Evolutionary conservation across 225 moss, liverwort and hornwort genomes (phyloP).

Genomic region (Straminergon stramineum): DNA sequence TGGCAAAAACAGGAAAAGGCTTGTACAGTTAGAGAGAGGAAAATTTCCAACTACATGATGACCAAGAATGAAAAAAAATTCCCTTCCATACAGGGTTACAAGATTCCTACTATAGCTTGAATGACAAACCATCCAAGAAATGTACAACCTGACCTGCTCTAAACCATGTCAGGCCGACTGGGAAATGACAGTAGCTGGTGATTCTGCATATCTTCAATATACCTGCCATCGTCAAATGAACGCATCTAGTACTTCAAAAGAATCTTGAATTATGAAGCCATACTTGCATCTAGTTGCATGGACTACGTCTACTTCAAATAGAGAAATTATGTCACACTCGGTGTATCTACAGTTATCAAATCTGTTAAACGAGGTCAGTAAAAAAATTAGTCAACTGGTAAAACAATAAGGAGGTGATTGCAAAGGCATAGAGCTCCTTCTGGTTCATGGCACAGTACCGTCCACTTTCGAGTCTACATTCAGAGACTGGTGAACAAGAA

Average conservation of each 20-base stretch:
- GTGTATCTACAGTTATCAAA: slow-evolving; percentile 4
- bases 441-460: neutral
- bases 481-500: neutral
- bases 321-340: neutral
- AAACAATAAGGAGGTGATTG: neutral
- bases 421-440: neutral
- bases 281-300: neutral
- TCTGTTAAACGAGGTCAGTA: neutral
- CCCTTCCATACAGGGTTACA: neutral
- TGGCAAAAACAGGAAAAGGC: neutral
- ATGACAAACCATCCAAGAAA: slow-evolving; percentile 3
- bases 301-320: neutral
- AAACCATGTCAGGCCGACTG: neutral
- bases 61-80: neutral
- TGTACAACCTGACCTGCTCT: neutral
- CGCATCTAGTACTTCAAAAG: neutral
- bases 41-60: neutral
- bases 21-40: neutral
- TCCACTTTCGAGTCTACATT: neutral
- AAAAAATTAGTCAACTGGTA: slow-evolving; percentile 2
- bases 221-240: neutral
- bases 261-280: neutral
- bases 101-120: neutral
- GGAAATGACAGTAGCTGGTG: neutral
- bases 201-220: neutral